Percentiles rank a stretch among this genome's conserved stretches.
phyloP scores from a whole-genome alignment of 1,139 yeast genomes.

The Scheffersomyces illinoinensis region DNA sequence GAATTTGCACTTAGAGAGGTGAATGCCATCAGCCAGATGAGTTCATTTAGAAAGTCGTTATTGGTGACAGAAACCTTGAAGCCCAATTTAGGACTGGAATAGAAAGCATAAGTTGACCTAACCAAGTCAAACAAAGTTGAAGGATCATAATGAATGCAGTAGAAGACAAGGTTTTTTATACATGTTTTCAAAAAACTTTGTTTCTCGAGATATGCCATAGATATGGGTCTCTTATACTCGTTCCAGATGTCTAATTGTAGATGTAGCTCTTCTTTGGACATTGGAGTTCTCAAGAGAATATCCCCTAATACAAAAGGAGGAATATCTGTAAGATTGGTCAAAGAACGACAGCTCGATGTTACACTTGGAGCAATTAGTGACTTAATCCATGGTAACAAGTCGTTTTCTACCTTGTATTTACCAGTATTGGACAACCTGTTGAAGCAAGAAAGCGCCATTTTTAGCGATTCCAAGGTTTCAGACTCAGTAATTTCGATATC shows the following conservation, averaged over 20 bases:
- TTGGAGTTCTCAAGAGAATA: constrained; percentile 37
- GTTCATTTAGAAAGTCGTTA: constrained; percentile 8
- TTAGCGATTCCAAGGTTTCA: neutral
- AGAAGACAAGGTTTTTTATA: constrained; percentile 28
- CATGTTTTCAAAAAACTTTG: constrained; percentile 19
- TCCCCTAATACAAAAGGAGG: constrained; percentile 41
- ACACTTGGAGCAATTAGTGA: constrained; percentile 28
- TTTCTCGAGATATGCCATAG: constrained; percentile 17
- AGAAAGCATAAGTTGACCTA: constrained; percentile 12
- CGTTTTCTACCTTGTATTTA: constrained; percentile 7
- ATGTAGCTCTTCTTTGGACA: constrained; percentile 28
- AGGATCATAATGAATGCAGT: constrained; percentile 27
- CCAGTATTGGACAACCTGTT: constrained; percentile 1
- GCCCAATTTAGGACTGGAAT: constrained; percentile 7
- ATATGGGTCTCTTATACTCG: constrained; percentile 17
- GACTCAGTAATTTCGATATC: neutral
- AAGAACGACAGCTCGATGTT: constrained; percentile 26
- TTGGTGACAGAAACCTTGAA: constrained; percentile 5
- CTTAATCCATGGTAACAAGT: constrained; percentile 28
- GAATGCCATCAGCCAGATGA: constrained; percentile 13
- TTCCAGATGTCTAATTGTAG: constrained; percentile 43
- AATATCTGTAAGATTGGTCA: constrained; percentile 27
- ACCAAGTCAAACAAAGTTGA: constrained; percentile 18
- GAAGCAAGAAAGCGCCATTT: constrained; percentile 9
- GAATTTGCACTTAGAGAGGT: neutral